Conservation (phyloP, 768 basidiomycete genomes). For the Mycena crocata region DNA sequence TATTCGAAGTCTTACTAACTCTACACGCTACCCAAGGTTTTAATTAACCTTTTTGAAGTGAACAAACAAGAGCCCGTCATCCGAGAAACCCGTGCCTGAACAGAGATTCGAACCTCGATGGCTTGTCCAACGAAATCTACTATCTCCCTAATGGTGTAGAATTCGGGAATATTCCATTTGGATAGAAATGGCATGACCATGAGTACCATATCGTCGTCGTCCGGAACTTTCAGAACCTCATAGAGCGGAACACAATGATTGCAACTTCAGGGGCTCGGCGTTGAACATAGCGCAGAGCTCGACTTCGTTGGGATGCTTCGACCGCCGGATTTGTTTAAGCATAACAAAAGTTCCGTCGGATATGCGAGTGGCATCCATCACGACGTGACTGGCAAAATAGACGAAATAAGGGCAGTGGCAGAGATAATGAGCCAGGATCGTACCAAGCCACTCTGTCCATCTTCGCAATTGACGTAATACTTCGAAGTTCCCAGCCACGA, state of each 20-base stretch:
- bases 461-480: background rate
- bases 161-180: slow-evolving; percentile 2
- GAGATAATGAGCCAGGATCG: too few relatives aligned
- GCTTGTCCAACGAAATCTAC: slow-evolving; percentile 47
- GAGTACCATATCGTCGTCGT: slow-evolving; percentile 36
- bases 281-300: slow-evolving; percentile 27
- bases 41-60: too few relatives aligned
- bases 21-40: too few relatives aligned
- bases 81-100: too few relatives aligned
- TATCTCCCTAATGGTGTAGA: slow-evolving; percentile 48
- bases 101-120: slow-evolving; percentile 45
- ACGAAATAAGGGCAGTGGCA: background rate
- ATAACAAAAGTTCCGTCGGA: background rate
- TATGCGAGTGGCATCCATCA: background rate
- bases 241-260: slow-evolving; percentile 48
- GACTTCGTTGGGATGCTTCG: background rate
- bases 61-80: too few relatives aligned
- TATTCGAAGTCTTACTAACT: too few relatives aligned
- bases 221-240: slow-evolving; percentile 33
- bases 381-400: background rate
- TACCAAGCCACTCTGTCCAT: background rate
- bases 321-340: background rate
- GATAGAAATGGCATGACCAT: slow-evolving; percentile 47
- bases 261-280: slow-evolving; percentile 26
- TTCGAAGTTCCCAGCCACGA: slow-evolving; percentile 37